These are phyloP conservation scores for Candida parachauliodes DNA, from an alignment of 805 yeast species.

Conservation along the genomic window DNA sequence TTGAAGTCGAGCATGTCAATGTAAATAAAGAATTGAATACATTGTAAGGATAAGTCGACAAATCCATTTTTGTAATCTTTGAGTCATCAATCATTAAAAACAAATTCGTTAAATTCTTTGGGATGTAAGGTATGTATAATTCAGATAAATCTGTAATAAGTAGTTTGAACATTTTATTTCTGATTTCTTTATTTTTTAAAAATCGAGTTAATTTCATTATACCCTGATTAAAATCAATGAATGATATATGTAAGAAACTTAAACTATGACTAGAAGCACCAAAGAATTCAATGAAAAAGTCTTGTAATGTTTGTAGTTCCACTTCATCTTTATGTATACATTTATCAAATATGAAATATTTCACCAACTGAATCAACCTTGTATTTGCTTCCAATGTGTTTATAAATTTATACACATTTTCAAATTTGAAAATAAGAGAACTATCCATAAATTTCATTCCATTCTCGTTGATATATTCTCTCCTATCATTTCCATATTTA, in stretches of 20 bases:
- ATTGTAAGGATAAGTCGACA: conserved; percentile 17
- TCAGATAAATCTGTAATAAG: conserved; percentile 23
- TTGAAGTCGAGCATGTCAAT: conserved; percentile 29
- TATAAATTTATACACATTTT: conserved; percentile 17
- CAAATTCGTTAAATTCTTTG: conserved; percentile 27
- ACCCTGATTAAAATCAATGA: conserved; percentile 24
- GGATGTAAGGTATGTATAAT: conserved; percentile 22
- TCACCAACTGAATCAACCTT: conserved; percentile 18
- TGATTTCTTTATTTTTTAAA: conserved; percentile 18
- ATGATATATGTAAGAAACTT: conserved; percentile 30
- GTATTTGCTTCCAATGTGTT: conserved; percentile 17
- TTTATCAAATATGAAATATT: conserved; percentile 32
- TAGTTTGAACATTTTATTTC: conserved; percentile 27
- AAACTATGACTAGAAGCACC: conserved; percentile 21
- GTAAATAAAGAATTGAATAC: conserved; percentile 23
- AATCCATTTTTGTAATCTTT: conserved; percentile 11
- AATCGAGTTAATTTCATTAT: conserved; percentile 22
- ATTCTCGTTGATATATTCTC: conserved; percentile 20
- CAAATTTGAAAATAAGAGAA: conserved; percentile 20
- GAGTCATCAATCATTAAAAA: conserved; percentile 29
- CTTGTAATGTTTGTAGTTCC: conserved; percentile 16
- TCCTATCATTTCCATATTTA: conserved; percentile 14
- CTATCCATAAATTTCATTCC: conserved; percentile 30
- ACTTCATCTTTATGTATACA: conserved; percentile 15
- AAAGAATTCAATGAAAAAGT: conserved; percentile 22